Evolutionary conservation across 169 alveolate genomes (phyloP).

Genomic region (Eimeria tenella): DNA sequence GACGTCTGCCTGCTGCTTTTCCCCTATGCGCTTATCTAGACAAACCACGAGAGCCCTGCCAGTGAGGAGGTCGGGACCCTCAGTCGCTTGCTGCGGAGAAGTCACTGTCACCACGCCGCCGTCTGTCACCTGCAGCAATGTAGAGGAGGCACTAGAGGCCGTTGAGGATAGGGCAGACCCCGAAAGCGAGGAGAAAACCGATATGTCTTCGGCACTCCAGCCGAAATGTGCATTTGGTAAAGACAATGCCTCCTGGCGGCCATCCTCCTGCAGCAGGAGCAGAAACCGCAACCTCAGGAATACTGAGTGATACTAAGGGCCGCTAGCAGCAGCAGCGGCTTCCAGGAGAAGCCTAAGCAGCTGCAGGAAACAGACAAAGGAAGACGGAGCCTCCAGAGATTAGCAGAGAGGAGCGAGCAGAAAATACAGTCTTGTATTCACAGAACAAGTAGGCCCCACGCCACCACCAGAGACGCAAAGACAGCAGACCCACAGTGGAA

Average conservation of each 20-base stretch:
- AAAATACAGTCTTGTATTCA: no score
- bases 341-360: not conserved
- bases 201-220: slow-evolving; percentile 2
- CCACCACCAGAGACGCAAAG: no score
- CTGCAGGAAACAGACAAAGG: not conserved
- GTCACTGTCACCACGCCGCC: slow-evolving; percentile 13
- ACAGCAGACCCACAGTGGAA: no score
- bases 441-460: no score
- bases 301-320: not conserved
- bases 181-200: not conserved
- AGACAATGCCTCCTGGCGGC: slow-evolving; percentile 11
- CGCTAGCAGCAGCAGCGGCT: not conserved
- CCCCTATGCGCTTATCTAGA: slow-evolving; percentile 55
- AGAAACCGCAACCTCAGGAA: not conserved
- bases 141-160: not conserved
- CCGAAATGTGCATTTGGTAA: not conserved
- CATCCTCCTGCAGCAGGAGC: slow-evolving; percentile 65
- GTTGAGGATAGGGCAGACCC: not conserved
- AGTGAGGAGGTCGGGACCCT: not conserved
- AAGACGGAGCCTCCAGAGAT: not conserved
- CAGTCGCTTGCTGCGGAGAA: not conserved
- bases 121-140: slow-evolving; percentile 22
- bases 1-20: slow-evolving; percentile 76
- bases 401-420: no score
- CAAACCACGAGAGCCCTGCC: slow-evolving; percentile 48